Evolutionary conservation across 352 stramenopile species (phyloP), one percentile per base, ranked within the genome.

Genomic region (Phytophthora sansomeana): DNA sequence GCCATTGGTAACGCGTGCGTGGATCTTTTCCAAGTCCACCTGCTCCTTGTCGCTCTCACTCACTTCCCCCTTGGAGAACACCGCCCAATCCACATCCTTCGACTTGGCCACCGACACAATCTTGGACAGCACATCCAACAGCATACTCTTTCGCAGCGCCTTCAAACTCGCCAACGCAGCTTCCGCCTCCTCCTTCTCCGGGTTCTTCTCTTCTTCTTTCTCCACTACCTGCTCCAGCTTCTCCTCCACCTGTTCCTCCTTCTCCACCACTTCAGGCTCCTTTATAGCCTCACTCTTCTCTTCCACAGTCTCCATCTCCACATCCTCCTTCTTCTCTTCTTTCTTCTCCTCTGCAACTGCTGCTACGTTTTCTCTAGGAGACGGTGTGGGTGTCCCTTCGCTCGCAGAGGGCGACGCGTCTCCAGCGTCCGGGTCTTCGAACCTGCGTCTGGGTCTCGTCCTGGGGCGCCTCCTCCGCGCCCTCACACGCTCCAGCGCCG

Each of bases 91-190:
- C 55, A 92, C 83, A 16, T 72, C 74, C 54, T 93, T 93, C 24
- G 81, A 89, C 54, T 85, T 88, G 6, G 85, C 85, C 6, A 93
- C 85, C 11, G 83, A 92, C 19, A 85, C 74, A 67, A 93, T 92
- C 77, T 93, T 93, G 7, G 83, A 91, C 50, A 93, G 51, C 28
- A 93, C 83, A 33, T 93, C 85, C 19, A 92, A 78, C 71, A 93
- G 63, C 85, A 93, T 89, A 53, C 58, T 87, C 44, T 79, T 77
- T n/a, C 83, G 78, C 32, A 93, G 49, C 8, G 66, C 64, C 28
- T 73, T 73, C n/a, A 92, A 68, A 19, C 76, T 78, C 24, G 69
- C 64, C 8, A 87, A 65, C 21, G 83, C 78, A 42, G 72, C 70
- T 47, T 84, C 67, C 0, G 74, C 67, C 26, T 82, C 77, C 21